Conservation (phyloP, 352 stramenopile genomes). For the Pythium utonaiense region DNA sequence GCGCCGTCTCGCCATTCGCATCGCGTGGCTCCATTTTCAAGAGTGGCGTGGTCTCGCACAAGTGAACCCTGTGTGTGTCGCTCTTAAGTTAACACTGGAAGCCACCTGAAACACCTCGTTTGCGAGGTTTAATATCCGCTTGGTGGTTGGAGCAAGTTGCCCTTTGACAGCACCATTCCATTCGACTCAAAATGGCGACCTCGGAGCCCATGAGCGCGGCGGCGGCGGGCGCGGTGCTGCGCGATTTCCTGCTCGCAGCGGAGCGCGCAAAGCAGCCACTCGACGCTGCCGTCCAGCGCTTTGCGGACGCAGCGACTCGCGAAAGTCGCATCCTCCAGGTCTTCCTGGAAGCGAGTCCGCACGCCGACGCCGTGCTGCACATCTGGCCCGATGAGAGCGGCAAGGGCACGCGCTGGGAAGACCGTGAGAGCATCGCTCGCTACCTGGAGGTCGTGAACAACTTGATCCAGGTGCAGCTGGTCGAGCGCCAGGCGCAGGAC, state of each 20-base stretch:
- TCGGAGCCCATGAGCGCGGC: background rate
- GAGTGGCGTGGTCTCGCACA: background rate
- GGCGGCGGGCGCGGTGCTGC: slow-evolving; percentile 31
- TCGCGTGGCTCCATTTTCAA: slow-evolving; percentile 27
- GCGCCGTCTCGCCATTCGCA: slow-evolving; percentile 16
- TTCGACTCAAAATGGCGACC: background rate
- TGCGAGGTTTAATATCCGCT: slow-evolving; percentile 6
- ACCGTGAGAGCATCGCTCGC: slow-evolving; percentile 61
- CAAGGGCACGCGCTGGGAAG: slow-evolving; percentile 49
- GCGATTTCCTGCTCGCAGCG: slow-evolving; percentile 61
- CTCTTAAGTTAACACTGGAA: slow-evolving; percentile 13
- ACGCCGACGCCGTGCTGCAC: slow-evolving; percentile 53
- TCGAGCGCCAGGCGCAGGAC: slow-evolving; percentile 15
- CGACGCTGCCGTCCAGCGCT: slow-evolving; percentile 42
- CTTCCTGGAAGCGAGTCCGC: slow-evolving; percentile 54
- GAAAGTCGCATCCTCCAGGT: slow-evolving; percentile 14
- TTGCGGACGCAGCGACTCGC: slow-evolving; percentile 20
- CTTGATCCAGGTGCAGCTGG: slow-evolving; percentile 36
- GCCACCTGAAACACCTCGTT: slow-evolving; percentile 12
- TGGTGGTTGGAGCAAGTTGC: slow-evolving; percentile 21
- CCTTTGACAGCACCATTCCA: slow-evolving; percentile 4
- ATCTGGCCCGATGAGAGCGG: slow-evolving; percentile 61
- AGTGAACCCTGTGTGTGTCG: too few relatives aligned
- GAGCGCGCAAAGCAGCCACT: slow-evolving; percentile 62
- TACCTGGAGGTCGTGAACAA: slow-evolving; percentile 57